Conservation (phyloP, 2,329 filamentous ascomycete species). For the Cercospora citrullina region DNA sequence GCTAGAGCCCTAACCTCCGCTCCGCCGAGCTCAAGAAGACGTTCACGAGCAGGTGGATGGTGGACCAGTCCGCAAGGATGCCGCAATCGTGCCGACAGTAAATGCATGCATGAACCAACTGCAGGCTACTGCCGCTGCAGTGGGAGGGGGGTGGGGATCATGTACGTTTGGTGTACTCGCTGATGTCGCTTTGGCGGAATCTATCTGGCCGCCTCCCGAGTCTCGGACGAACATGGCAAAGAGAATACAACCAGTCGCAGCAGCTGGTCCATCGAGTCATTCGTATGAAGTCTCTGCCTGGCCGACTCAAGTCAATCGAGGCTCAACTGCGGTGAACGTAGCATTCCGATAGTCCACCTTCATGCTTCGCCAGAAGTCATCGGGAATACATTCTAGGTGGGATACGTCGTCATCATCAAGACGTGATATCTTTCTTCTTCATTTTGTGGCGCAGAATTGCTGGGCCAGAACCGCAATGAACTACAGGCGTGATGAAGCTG, state of each 20-base stretch:
- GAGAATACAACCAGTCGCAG: background rate
- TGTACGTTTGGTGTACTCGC: background rate
- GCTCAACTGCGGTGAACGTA: background rate
- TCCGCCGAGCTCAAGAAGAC: background rate
- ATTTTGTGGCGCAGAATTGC: background rate
- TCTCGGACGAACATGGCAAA: background rate
- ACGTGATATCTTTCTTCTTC: background rate
- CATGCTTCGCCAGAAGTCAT: background rate
- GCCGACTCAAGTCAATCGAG: background rate
- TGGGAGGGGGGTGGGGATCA: background rate
- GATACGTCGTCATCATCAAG: background rate
- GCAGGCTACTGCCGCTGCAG: background rate
- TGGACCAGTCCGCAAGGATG: background rate
- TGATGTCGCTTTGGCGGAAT: background rate
- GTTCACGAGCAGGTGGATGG: background rate
- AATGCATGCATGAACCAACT: background rate
- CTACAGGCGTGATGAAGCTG: background rate
- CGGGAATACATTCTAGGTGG: background rate
- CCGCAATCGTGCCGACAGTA: background rate
- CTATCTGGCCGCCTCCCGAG: background rate
- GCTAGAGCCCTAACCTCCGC: background rate
- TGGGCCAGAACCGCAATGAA: background rate
- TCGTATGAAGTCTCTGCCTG: background rate
- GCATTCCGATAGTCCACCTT: background rate
- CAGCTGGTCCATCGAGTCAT: background rate